These are phyloP conservation scores for Nepenthes alata DNA, from an alignment of 179 eudicot species.

Conservation along the genomic window DNA sequence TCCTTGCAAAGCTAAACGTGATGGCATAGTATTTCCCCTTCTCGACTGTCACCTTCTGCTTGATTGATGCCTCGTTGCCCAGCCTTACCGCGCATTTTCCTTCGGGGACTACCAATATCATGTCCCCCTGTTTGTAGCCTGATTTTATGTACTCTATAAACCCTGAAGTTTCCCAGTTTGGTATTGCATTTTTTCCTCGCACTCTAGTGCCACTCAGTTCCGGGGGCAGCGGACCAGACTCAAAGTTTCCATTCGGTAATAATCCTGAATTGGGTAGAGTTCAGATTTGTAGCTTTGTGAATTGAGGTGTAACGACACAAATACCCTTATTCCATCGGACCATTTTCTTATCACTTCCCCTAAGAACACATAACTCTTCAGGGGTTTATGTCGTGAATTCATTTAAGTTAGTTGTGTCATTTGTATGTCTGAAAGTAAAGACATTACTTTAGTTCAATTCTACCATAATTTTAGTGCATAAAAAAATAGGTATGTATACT, in stretches of 20 bases:
- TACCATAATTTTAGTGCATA: no score
- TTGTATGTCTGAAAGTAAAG: no score
- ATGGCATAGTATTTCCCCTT: conserved; percentile 24
- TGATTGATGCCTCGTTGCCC: conserved; percentile 28
- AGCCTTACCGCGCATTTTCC: conserved; percentile 32
- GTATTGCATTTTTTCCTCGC: conserved; percentile 16
- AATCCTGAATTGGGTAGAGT: conserved; percentile 13
- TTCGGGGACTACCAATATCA: conserved; percentile 34
- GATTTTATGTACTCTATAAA: conserved; percentile 34
- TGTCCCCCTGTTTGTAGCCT: conserved; percentile 36
- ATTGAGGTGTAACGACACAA: no score
- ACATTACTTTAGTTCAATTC: no score
- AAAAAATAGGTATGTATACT: no score
- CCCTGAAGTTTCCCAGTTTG: conserved; percentile 29
- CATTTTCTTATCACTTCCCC: no score
- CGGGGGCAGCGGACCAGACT: conserved; percentile 23
- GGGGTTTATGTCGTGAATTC: no score
- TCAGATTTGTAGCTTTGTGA: no score
- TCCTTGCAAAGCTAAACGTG: conserved; percentile 31
- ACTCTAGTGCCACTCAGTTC: conserved; percentile 26
- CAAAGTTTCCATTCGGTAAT: conserved; percentile 45
- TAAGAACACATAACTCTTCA: no score
- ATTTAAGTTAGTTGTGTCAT: no score
- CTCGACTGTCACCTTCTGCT: conserved; percentile 19
- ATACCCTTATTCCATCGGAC: no score